These are phyloP conservation scores for Aspergillus hiratsukae DNA, from an alignment of 2,329 filamentous ascomycete genomes.

Conservation along the genomic window DNA sequence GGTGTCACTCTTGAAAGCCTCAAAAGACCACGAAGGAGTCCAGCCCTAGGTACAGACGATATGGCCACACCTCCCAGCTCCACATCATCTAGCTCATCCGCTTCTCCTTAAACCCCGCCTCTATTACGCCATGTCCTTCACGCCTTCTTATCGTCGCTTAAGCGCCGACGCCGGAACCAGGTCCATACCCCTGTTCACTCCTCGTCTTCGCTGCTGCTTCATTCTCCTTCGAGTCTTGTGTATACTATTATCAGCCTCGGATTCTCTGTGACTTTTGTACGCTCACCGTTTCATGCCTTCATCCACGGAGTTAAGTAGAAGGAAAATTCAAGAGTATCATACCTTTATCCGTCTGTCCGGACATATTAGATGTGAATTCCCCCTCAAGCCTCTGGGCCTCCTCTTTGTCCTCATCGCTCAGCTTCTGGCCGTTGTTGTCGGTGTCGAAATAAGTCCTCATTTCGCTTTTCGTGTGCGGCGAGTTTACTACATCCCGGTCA, in stretches of 20 bases:
- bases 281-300: slow-evolving; percentile 16
- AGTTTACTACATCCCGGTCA: slow-evolving; percentile 14
- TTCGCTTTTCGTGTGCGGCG: slow-evolving; percentile 32
- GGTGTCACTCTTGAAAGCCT: slow-evolving; percentile 79
- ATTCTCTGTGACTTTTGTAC: slow-evolving; percentile 18
- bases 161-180: slow-evolving; percentile 52
- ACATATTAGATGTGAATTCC: slow-evolving; percentile 45
- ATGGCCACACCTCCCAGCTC: slow-evolving; percentile 27
- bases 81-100: slow-evolving; percentile 32
- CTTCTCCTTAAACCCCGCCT: slow-evolving; percentile 29
- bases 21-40: slow-evolving; percentile 69
- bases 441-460: slow-evolving; percentile 38
- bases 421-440: slow-evolving; percentile 40
- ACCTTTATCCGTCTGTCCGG: slow-evolving; percentile 38
- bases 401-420: slow-evolving; percentile 46
- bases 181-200: slow-evolving; percentile 52
- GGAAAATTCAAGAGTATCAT: slow-evolving; percentile 22
- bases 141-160: slow-evolving; percentile 25
- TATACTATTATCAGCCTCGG: slow-evolving; percentile 39
- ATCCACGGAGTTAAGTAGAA: slow-evolving; percentile 28
- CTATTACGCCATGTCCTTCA: slow-evolving; percentile 8
- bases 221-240: slow-evolving; percentile 34
- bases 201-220: slow-evolving; percentile 40
- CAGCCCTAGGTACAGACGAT: slow-evolving; percentile 43
- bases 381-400: slow-evolving; percentile 53